Evolutionary conservation across 192 early-diverging fungal species (phyloP).

Genomic region (Mortierella claussenii): DNA sequence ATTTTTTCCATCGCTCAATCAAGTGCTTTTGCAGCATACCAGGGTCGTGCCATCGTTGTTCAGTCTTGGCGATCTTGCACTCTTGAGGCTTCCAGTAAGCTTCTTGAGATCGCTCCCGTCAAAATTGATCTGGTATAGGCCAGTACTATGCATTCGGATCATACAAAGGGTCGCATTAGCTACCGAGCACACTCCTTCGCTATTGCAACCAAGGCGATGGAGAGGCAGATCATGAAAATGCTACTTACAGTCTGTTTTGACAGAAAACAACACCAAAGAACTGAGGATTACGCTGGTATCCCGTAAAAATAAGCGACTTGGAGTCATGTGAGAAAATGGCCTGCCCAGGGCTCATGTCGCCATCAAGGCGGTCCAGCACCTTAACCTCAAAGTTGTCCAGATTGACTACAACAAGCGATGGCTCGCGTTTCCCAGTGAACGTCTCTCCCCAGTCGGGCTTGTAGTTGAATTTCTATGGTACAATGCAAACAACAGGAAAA

Average conservation of each 20-base stretch:
- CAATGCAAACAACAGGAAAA: neutral
- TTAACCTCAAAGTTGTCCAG: conserved; percentile 48
- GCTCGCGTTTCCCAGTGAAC: conserved; percentile 67
- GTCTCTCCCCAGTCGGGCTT: conserved; percentile 79
- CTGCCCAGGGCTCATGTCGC: conserved; percentile 54
- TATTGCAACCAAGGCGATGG: too few relatives aligned
- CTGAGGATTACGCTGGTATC: conserved; percentile 67
- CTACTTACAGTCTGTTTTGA: conserved; percentile 67
- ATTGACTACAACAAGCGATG: conserved; percentile 65
- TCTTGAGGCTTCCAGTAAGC: conserved; percentile 31
- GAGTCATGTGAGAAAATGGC: conserved; percentile 59
- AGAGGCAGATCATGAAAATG: too few relatives aligned
- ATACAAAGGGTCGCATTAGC: neutral
- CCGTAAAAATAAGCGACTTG: conserved; percentile 70
- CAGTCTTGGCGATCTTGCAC: conserved; percentile 71
- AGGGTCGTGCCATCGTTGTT: conserved; percentile 59
- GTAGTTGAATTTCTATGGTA: conserved; percentile 54
- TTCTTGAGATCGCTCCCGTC: conserved; percentile 53
- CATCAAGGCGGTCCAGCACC: conserved; percentile 51
- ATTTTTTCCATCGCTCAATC: too few relatives aligned
- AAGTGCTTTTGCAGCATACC: too few relatives aligned
- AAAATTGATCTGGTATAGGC: conserved; percentile 63
- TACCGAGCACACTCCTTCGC: too few relatives aligned
- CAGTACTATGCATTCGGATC: conserved; percentile 34
- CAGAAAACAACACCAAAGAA: conserved; percentile 73